Conservation (phyloP, 139 green algal genomes). For the Chlorella ohadii region DNA sequence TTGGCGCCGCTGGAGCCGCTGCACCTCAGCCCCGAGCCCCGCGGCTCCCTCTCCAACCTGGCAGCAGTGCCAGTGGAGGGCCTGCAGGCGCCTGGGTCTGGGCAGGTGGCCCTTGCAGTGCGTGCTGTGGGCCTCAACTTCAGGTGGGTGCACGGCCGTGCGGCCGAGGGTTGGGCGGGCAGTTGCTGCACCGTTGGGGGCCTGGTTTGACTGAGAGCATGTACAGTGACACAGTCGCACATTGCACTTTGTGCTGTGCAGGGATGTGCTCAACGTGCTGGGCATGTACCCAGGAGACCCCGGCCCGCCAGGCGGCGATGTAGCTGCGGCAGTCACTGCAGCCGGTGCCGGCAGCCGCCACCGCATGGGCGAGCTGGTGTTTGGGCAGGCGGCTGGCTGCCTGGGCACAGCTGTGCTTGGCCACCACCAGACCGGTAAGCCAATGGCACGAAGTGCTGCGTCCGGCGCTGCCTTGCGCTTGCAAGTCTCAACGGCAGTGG, state of each 20-base stretch:
- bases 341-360: background rate
- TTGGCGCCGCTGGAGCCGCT: background rate
- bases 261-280: constrained; percentile 73
- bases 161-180: no score
- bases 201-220: background rate
- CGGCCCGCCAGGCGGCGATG: constrained; percentile 65
- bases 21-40: constrained; percentile 43
- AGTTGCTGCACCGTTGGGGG: no score
- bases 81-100: background rate
- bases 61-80: constrained; percentile 31
- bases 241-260: background rate
- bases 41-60: constrained; percentile 66
- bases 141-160: constrained; percentile 14
- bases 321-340: constrained; percentile 33
- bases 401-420: constrained; percentile 47
- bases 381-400: constrained; percentile 76
- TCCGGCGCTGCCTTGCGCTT: no score
- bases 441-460: no score
- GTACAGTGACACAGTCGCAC: no score
- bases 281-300: constrained; percentile 93
- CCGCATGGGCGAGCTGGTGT: constrained; percentile 64
- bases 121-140: constrained; percentile 64
- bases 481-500: no score
- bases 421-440: background rate
- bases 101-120: constrained; percentile 44